Evolutionary conservation across 208 protist species (phyloP), one percentile per base, ranked within the genome.

Genomic region (Kentomonas sorsogonicus): DNA sequence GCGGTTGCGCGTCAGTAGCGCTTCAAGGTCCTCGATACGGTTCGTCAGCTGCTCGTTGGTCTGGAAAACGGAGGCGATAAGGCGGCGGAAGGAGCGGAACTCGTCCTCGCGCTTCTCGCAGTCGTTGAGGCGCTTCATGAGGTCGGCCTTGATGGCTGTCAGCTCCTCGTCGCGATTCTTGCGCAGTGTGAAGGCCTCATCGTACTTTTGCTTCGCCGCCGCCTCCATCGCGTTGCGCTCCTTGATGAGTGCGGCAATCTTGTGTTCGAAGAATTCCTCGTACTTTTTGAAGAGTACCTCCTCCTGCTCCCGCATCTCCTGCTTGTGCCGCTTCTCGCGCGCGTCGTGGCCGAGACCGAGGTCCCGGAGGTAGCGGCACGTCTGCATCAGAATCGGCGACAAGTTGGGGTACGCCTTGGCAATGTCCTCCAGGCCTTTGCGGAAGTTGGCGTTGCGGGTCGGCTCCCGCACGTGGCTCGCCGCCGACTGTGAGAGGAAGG

Each of bases 61-160:
- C 33, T 80, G 64, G 62, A 86, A 89, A 53, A 89, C 85, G n/a
- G 78, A 66, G 15, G 85, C 66, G 33, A 92, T 83, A 33, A 92
- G 70, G 60, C 75, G 73, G 31, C 78, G 69, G 51, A 85, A 86
- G 43, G 72, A 70, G 34, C 60, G 61, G 51, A 92, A 81, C 58
- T 92, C 78, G 23, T 86, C 77, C 53, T 87, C 85, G 26, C 77
- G 75, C 51, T 74, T 40, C 62, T 89, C 79, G 54, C 74, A 78
- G 16, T 73, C 69, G 51, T 89, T 79, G 34, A 89, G 52, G 20
- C 79, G 66, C 43, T 53, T 40, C 71, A 93, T 59, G 11, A 93
- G 61, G 23, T 69, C 56, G 55, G 71, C 63, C 66, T 92, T 92
- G 15, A 54, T 59, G 26, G 65, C 52, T 60, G 67, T 68, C 22